Percentiles rank a stretch among this genome's conserved stretches.
Conservation (phyloP, 2,329 filamentous ascomycete genomes). For the Hirsutella rhossiliensis region DNA sequence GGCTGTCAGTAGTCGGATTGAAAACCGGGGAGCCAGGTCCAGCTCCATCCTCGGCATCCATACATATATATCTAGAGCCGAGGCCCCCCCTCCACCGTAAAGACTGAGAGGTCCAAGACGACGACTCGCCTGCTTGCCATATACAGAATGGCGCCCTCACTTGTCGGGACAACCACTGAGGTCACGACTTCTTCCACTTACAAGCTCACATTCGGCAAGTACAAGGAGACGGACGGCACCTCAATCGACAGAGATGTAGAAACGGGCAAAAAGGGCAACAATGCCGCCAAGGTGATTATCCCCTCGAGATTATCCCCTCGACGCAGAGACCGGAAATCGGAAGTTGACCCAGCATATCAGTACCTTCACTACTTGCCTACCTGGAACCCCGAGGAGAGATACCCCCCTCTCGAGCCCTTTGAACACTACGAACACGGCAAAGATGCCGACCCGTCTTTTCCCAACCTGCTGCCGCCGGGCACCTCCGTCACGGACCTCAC, state of each 20-base stretch:
- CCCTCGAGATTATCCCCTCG: not conserved
- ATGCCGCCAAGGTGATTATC: constrained; percentile 14
- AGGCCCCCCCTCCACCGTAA: too few relatives aligned
- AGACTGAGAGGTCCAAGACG: not conserved
- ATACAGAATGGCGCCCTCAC: constrained; percentile 11
- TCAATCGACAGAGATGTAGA: constrained; percentile 14
- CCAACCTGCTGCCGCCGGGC: constrained; percentile 50
- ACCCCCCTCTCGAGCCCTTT: constrained; percentile 55
- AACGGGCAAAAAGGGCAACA: constrained; percentile 13
- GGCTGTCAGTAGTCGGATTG: too few relatives aligned
- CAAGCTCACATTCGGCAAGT: constrained; percentile 15
- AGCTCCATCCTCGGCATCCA: too few relatives aligned
- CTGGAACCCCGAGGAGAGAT: constrained; percentile 54
- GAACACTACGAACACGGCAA: constrained; percentile 65
- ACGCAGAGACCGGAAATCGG: too few relatives aligned
- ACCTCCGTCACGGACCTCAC: constrained; percentile 49
- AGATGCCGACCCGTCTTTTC: constrained; percentile 57
- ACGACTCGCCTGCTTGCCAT: not conserved
- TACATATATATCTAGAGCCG: not conserved
- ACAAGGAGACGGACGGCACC: constrained; percentile 18
- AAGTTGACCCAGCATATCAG: too few relatives aligned
- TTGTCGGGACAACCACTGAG: constrained; percentile 7
- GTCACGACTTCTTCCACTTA: constrained; percentile 4
- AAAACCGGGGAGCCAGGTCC: too few relatives aligned
- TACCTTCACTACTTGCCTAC: constrained; percentile 65